A percentile compares a stretch with the other conserved stretches of the same genome.
These are phyloP conservation scores for Plasmodium gaboni DNA, from an alignment of 169 alveolate species.

Conservation along the genomic window DNA sequence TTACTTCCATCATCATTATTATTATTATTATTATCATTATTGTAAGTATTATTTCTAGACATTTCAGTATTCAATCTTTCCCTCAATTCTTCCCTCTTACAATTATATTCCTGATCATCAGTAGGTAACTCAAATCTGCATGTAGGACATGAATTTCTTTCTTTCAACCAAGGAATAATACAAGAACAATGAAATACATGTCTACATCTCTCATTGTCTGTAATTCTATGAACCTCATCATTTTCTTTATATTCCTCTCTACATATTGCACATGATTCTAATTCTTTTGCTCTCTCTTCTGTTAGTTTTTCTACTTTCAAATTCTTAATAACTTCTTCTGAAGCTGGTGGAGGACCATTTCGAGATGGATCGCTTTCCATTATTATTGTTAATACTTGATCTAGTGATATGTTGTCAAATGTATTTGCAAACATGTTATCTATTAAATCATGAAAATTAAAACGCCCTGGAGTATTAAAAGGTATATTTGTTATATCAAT, in stretches of 20 bases:
- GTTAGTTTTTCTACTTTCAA: conserved; percentile 82
- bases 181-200: conserved; percentile 96
- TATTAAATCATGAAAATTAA: conserved; percentile 50
- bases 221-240: conserved; percentile 84
- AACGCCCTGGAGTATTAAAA: conserved; percentile 32
- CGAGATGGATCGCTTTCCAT: conserved; percentile 90
- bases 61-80: conserved; percentile 81
- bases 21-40: background rate
- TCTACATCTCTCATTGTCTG: conserved; percentile 88
- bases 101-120: conserved; percentile 93
- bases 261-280: conserved; percentile 89
- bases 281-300: conserved; percentile 75
- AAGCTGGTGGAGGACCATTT: conserved; percentile 90
- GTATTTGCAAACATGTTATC: conserved; percentile 78
- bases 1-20: background rate
- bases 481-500: conserved; percentile 68
- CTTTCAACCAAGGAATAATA: conserved; percentile 95
- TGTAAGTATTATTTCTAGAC: conserved; percentile 45
- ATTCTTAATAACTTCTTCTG: conserved; percentile 82
- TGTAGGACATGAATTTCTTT: conserved; percentile 96
- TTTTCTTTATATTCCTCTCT: conserved; percentile 87
- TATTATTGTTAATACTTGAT: conserved; percentile 80
- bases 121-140: conserved; percentile 96
- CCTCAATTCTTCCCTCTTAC: conserved; percentile 84
- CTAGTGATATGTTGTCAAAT: conserved; percentile 78